A percentile compares a stretch with the other conserved stretches of the same genome.
These are phyloP conservation scores for Pterocarpus santalinus DNA, from an alignment of 306 rosid genomes.

Conservation along the genomic window DNA sequence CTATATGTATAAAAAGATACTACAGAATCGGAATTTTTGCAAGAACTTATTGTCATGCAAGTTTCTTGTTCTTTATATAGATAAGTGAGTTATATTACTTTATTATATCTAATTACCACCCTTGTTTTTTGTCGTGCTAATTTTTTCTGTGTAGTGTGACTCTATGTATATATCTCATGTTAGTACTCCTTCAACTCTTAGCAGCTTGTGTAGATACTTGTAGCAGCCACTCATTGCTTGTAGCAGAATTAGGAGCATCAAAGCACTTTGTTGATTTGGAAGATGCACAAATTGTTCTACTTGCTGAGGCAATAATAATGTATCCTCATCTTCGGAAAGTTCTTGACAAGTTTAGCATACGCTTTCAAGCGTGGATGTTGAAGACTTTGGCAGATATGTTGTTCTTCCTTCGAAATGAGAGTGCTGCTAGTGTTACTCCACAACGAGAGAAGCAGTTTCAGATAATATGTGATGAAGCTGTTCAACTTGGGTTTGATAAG, in stretches of 20 bases:
- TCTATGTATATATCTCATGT: too few species aligned
- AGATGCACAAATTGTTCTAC: conserved; percentile 35
- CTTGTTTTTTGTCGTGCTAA: too few species aligned
- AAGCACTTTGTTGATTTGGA: conserved; percentile 22
- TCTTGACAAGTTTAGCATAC: not conserved
- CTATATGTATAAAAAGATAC: too few species aligned
- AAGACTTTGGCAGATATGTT: conserved; percentile 39
- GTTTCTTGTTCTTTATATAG: too few species aligned
- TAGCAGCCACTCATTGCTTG: not conserved
- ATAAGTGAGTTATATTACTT: too few species aligned
- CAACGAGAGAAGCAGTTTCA: conserved; percentile 9
- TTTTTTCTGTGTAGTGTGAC: too few species aligned
- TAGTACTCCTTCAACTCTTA: too few species aligned
- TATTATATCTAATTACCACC: too few species aligned
- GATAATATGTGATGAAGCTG: conserved; percentile 16
- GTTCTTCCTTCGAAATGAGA: conserved; percentile 23
- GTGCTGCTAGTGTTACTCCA: not conserved
- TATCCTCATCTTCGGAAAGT: conserved; percentile 39
- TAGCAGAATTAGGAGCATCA: not conserved
- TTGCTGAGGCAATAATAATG: conserved; percentile 1
- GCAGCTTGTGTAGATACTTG: not conserved
- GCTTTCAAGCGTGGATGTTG: conserved; percentile 35
- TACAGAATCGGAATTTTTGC: too few species aligned
- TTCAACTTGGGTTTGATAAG: conserved; percentile 31
- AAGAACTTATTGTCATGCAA: too few species aligned